Evolutionary conservation across 495 filamentous ascomycete species (phyloP).

Genomic region (Aspergillus ostianus): DNA sequence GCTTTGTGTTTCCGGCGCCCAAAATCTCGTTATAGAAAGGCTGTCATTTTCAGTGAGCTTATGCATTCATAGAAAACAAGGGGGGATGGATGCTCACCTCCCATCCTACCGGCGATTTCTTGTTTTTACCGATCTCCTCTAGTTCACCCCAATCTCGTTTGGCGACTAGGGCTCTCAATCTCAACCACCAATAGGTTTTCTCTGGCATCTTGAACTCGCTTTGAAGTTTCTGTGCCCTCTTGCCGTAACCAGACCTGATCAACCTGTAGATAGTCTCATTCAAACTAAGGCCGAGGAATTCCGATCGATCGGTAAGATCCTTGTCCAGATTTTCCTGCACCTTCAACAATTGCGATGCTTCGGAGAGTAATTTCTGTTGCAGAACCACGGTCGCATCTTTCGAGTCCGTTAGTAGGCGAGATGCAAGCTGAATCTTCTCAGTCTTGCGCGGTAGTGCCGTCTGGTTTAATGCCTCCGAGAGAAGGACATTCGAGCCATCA

Average conservation of each 20-base stretch:
- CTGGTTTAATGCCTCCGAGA: conserved; percentile 74
- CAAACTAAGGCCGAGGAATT: conserved; percentile 78
- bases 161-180: conserved; percentile 82
- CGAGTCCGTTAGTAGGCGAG: conserved; percentile 77
- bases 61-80: conserved; percentile 14
- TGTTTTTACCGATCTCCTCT: conserved; percentile 68
- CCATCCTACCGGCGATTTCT: conserved; percentile 95
- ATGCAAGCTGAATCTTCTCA: conserved; percentile 84
- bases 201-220: conserved; percentile 91
- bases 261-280: conserved; percentile 90
- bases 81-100: conserved; percentile 58
- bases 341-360: conserved; percentile 74
- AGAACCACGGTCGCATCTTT: conserved; percentile 67
- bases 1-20: conserved; percentile 83
- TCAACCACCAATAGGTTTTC: conserved; percentile 86
- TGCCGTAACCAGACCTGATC: conserved; percentile 69
- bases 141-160: conserved; percentile 89
- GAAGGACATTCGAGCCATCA: conserved; percentile 83
- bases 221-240: conserved; percentile 79
- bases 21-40: conserved; percentile 91
- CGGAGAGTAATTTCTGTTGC: conserved; percentile 72
- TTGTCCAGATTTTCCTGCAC: conserved; percentile 82
- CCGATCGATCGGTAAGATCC: conserved; percentile 61
- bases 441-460: conserved; percentile 57
- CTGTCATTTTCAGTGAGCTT: conserved; percentile 40